Base-by-base conservation (phyloP, 306 rosid genomes). In the Vigna trinervia region DNA sequence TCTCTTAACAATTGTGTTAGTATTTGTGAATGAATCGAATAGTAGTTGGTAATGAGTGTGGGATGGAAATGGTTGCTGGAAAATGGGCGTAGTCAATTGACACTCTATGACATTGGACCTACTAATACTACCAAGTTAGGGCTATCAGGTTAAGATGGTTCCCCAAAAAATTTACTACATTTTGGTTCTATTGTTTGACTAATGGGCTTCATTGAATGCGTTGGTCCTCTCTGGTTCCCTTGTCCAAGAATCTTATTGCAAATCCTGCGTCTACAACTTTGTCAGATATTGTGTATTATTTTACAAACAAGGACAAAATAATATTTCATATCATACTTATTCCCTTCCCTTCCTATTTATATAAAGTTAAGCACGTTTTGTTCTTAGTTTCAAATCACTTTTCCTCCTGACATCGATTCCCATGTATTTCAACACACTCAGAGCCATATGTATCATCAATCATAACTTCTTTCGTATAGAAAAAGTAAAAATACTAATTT, bases 1-100 rank as follows among this genome's bases (percentile, higher is more conserved):
- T 17, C 19, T 17, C 19, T 17, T 17, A 17, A 17, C 2, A 61
- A 73, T 78, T 46, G 12, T 5, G 47, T 66, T 0, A 46, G 0
- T 12, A 2, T 12, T 4, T 36, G 22, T 74, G 71, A 47, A 58
- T 15, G 69, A 56, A 56, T 56, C 34, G 1, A 57, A n/a, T 4
- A 59, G 38, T 63, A 67, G 15, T 78, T 50, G 8, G 84, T 62
- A 82, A 76, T 79, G 56, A 81, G 83, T 84, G 63, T 78, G 78
- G 74, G 2, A 63, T 51, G 77, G 84, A 84, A 87, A 84, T 13
- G 11, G 47, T 69, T 79, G 74, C 22, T 53, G 67, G 12, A 54
- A 71, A 53, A 84, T 90, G 90, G 92, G 2, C 54, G 9, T 85
- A 88, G 89, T 90, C 95, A 90, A 86, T 62, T 70, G 73, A 75